phyloP scores from a whole-genome alignment of 805 yeast species.

The Starmerella vitae region DNA sequence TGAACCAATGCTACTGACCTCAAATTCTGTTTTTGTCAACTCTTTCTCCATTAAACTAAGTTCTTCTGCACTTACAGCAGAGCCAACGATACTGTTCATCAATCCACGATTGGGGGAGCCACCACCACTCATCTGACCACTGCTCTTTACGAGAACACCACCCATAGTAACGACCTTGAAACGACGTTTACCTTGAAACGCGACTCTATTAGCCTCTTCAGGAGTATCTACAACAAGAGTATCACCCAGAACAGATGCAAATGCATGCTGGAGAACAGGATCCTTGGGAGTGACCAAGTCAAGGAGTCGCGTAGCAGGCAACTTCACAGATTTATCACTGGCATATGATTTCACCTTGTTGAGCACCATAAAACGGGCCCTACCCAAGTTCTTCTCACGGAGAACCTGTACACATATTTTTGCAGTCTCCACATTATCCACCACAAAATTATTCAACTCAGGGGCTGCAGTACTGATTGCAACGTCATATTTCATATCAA shows the following conservation, averaged over 20 bases:
- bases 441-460: conserved; percentile 82
- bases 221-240: conserved; percentile 75
- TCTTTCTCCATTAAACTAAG: conserved; percentile 13
- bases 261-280: conserved; percentile 66
- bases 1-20: conserved; percentile 30
- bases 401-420: conserved; percentile 69
- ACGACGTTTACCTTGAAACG: conserved; percentile 58
- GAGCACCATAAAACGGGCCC: conserved; percentile 74
- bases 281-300: conserved; percentile 65
- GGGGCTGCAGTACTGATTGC: conserved; percentile 94
- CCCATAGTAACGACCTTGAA: conserved; percentile 85
- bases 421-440: conserved; percentile 61
- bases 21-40: conserved; percentile 11
- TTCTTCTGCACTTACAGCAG: conserved; percentile 12
- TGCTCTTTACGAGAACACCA: conserved; percentile 80
- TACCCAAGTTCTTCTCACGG: conserved; percentile 70
- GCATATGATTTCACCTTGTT: conserved; percentile 42
- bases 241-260: conserved; percentile 72
- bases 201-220: conserved; percentile 72
- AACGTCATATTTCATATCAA: conserved; percentile 76
- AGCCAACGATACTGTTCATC: conserved; percentile 33
- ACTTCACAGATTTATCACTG: conserved; percentile 28
- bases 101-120: conserved; percentile 62
- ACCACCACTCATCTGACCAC: conserved; percentile 97
- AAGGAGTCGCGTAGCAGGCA: conserved; percentile 54